Base-by-base conservation (phyloP, 2,329 filamentous ascomycete genomes). In the Penicillium palitans region DNA sequence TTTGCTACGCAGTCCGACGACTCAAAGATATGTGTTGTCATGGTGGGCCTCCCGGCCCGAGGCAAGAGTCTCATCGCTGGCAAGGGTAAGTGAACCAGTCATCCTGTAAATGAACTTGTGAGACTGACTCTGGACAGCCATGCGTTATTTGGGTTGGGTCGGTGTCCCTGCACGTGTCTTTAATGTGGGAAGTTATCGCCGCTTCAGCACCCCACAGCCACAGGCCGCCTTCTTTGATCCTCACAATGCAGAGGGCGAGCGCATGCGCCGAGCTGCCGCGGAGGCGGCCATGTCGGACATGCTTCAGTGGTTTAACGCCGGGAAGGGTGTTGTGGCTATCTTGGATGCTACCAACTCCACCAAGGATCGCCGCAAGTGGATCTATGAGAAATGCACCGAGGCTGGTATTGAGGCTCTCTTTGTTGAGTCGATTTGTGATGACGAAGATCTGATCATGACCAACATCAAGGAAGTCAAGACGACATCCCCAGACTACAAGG, bases 391-490 rank as follows among this genome's bases (percentile, higher is more conserved):
- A 48, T 95, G 93, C 74, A 81, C 83, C 8, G 81, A 83, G 13
- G 87, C 93, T 64, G 87, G 87, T 55, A 88, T 98, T 60, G 92
- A 97, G 72, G 93, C 96, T 10, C 80, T 99, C 48, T 99, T 96
- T 68, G 95, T 99, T 48, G 95, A 99, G 80, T 96, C 91, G 67
- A 96, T 95, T 73, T 99, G 95, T 74, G 93, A 99, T 72, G 89
- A 97, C 67, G 93, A 98, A 74, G 89, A 93, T 45, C 81, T 98
- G 65, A 96, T 99, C 79, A 96, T 97, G 92, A 90, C 88, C 81
- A 99, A 99, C 76, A 97, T 99, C 66, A 87, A 93, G 65, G 93
- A 97, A 72, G 95, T 99, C 70, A 99, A 99, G 83, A 93, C 92
- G 2, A 96, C 91, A 27, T 96, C 91, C 57, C 95, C 95, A 2